Percentiles rank a stretch among this genome's conserved stretches.
phyloP scores from a whole-genome alignment of 1,284 basidiomycete genomes.

The Cryptococcus sp. region DNA sequence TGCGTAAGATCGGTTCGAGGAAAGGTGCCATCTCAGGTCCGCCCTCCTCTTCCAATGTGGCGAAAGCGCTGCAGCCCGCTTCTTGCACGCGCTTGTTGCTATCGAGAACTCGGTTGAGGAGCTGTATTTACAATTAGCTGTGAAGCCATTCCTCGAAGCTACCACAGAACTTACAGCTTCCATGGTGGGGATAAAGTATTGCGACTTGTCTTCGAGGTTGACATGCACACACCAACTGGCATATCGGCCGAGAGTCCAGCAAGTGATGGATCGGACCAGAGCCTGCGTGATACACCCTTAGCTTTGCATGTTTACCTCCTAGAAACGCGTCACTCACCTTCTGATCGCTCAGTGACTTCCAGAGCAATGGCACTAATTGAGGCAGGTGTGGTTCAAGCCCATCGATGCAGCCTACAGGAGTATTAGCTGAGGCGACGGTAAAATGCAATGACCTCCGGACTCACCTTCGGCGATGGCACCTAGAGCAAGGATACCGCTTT shows the following conservation, averaged over 20 bases:
- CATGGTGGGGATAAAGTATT: slow-evolving; percentile 94
- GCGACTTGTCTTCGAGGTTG: slow-evolving; percentile 75
- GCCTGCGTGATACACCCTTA: slow-evolving; percentile 62
- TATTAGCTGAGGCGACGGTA: background rate
- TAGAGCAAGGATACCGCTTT: slow-evolving; percentile 92
- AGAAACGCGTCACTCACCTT: slow-evolving; percentile 62
- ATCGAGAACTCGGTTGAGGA: slow-evolving; percentile 96
- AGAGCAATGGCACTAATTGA: slow-evolving; percentile 87
- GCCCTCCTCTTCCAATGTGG: slow-evolving; percentile 97
- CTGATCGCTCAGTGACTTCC: slow-evolving; percentile 83
- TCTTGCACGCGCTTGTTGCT: slow-evolving; percentile 99
- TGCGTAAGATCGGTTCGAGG: slow-evolving; percentile 90
- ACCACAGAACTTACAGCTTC: slow-evolving; percentile 75
- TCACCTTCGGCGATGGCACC: slow-evolving; percentile 97
- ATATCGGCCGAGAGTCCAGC: slow-evolving; percentile 99
- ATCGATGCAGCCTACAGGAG: slow-evolving; percentile 80
- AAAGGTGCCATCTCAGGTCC: slow-evolving; percentile 86
- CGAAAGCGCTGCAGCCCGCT: slow-evolving; percentile 97
- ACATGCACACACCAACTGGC: slow-evolving; percentile 89
- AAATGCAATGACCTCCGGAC: slow-evolving; percentile 22
- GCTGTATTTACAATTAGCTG: slow-evolving; percentile 55
- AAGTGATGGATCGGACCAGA: slow-evolving; percentile 95
- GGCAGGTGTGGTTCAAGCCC: slow-evolving; percentile 92
- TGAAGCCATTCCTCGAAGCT: background rate
- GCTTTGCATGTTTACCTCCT: background rate